Percentiles rank a stretch among this genome's conserved stretches.
phyloP scores from a whole-genome alignment of 2,329 filamentous ascomycete genomes.

The Bipolaris gigantea region DNA sequence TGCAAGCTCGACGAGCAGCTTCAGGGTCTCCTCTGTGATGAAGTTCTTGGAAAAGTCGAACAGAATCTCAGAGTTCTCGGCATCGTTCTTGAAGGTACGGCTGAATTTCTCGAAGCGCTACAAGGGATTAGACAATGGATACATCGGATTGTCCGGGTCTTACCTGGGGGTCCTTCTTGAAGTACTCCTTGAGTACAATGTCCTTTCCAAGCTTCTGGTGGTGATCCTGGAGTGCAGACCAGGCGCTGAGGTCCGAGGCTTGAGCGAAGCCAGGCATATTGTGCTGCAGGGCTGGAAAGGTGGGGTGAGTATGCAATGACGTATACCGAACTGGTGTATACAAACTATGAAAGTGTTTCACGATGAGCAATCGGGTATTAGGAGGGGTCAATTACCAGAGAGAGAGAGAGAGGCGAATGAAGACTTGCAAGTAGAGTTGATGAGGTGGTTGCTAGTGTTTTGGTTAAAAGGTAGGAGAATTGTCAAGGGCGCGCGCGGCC shows the following conservation, averaged over 20 bases:
- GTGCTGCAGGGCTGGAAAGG: constrained; percentile 24
- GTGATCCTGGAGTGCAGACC: constrained; percentile 89
- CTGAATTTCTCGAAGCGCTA: constrained; percentile 88
- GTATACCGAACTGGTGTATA: constrained; percentile 2
- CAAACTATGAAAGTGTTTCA: constrained; percentile 13
- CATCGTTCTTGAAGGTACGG: constrained; percentile 76
- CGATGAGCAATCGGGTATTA: constrained; percentile 5
- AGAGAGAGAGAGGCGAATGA: constrained; percentile 11
- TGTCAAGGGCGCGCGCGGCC: constrained; percentile 21
- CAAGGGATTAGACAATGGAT: constrained; percentile 9
- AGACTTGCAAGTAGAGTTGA: constrained; percentile 15
- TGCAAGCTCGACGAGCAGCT: constrained; percentile 84
- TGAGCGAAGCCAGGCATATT: constrained; percentile 71
- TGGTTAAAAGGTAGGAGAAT: constrained; percentile 13
- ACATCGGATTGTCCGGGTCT: neutral
- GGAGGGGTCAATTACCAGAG: constrained; percentile 21
- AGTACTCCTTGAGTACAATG: constrained; percentile 91
- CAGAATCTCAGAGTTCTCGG: constrained; percentile 81
- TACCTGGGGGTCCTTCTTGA: constrained; percentile 72
- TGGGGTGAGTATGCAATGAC: constrained; percentile 17
- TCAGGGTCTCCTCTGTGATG: constrained; percentile 86
- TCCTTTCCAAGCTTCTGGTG: constrained; percentile 83
- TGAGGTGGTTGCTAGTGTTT: constrained; percentile 13
- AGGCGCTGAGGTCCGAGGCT: constrained; percentile 81
- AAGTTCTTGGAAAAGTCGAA: constrained; percentile 99